phyloP scores from a whole-genome alignment of 345 rosid genomes.

The Odontarrhena argentea region DNA sequence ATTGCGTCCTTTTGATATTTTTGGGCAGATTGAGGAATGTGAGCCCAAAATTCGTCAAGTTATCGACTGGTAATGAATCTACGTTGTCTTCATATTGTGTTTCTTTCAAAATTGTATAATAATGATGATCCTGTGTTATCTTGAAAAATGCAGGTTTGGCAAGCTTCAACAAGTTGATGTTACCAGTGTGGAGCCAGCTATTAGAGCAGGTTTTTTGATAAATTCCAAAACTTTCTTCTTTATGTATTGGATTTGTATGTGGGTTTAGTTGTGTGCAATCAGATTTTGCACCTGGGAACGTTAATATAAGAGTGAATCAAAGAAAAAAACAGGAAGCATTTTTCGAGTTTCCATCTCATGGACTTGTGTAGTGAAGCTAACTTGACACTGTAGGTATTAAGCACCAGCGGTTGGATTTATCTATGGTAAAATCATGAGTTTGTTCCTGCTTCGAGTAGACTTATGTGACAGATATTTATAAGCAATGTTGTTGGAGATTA shows the following conservation, averaged over 20 bases:
- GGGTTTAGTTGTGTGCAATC: neutral
- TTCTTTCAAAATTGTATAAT: neutral
- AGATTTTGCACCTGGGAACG: too few species aligned
- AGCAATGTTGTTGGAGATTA: conserved; percentile 10
- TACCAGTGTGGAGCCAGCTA: conserved; percentile 66
- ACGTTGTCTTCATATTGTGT: neutral
- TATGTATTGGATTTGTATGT: neutral
- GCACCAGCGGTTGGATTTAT: neutral
- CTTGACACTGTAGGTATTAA: neutral
- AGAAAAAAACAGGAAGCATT: neutral
- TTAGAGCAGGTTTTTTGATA: conserved; percentile 68
- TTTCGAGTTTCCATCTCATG: neutral
- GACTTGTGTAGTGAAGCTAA: neutral
- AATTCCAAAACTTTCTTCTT: conserved; percentile 13
- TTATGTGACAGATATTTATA: neutral
- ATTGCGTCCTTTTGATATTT: neutral
- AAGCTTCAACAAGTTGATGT: conserved; percentile 90
- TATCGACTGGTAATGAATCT: conserved; percentile 55
- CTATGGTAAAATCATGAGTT: neutral
- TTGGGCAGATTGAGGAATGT: conserved; percentile 59
- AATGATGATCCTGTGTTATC: neutral
- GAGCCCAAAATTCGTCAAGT: conserved; percentile 73
- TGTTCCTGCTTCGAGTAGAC: conserved; percentile 6
- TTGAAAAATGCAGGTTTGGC: conserved; percentile 65
- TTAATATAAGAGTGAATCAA: too few species aligned